Conservation (phyloP, 2,329 filamentous ascomycete genomes). For the Iodosphaeria phyllophila region DNA sequence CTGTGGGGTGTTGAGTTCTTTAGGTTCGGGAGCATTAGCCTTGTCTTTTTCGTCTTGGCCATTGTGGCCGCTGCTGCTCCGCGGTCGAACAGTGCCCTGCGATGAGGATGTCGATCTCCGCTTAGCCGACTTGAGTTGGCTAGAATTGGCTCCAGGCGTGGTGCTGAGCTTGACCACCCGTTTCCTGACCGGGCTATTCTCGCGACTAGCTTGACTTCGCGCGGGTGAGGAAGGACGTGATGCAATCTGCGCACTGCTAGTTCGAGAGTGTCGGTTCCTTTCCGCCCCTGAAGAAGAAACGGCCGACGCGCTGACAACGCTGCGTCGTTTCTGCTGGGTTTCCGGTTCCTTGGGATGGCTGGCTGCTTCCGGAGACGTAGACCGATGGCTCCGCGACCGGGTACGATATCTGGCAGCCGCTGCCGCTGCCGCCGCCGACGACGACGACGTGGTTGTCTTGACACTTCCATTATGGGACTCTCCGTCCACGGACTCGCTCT, state of each 20-base stretch:
- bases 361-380: conserved; percentile 18
- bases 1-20: conserved; percentile 31
- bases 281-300: conserved; percentile 23
- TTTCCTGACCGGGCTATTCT: conserved; percentile 34
- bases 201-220: conserved; percentile 20
- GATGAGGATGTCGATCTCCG: conserved; percentile 28
- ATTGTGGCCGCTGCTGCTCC: conserved; percentile 21
- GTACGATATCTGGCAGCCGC: conserved; percentile 10
- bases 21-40: conserved; percentile 13
- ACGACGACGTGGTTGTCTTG: too few relatives aligned
- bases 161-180: conserved; percentile 38
- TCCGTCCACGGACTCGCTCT: conserved; percentile 32
- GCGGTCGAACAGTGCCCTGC: conserved; percentile 17
- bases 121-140: conserved; percentile 15
- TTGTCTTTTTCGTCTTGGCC: too few relatives aligned
- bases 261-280: conserved; percentile 25
- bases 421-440: background rate
- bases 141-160: conserved; percentile 16
- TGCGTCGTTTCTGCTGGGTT: conserved; percentile 24
- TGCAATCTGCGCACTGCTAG: conserved; percentile 25
- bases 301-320: conserved; percentile 24
- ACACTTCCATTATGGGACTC: conserved; percentile 25
- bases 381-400: conserved; percentile 22
- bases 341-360: conserved; percentile 7
- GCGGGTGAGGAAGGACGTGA: conserved; percentile 24